These are phyloP conservation scores for Isoetes engelmannii DNA, from an alignment of 83 land plant genomes.

Conservation along the genomic window DNA sequence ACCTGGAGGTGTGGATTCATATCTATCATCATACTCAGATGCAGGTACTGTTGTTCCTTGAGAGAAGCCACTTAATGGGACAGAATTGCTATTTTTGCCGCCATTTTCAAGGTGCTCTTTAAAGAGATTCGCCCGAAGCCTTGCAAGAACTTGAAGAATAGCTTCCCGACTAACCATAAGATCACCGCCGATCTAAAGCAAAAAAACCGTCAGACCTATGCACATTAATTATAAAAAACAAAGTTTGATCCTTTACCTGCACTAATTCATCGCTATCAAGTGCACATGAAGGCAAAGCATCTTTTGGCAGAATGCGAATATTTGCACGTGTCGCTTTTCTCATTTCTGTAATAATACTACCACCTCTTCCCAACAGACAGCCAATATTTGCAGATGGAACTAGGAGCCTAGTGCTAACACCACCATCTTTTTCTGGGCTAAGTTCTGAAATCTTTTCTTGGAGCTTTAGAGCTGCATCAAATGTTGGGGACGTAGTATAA, in stretches of 20 bases:
- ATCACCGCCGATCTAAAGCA: slow-evolving; percentile 51
- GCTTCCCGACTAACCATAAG: slow-evolving; percentile 55
- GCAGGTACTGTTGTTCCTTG: neutral
- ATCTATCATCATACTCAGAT: slow-evolving; percentile 7
- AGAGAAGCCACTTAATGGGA: no score
- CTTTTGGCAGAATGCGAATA: slow-evolving; percentile 69
- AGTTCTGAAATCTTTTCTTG: slow-evolving; percentile 60
- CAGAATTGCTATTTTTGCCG: neutral
- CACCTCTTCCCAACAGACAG: slow-evolving; percentile 61
- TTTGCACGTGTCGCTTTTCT: slow-evolving; percentile 55
- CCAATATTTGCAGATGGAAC: slow-evolving; percentile 74
- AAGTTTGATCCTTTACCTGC: slow-evolving; percentile 45
- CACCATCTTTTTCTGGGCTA: slow-evolving; percentile 64
- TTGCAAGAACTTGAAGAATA: slow-evolving; percentile 55
- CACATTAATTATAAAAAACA: neutral
- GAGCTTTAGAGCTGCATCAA: slow-evolving; percentile 85
- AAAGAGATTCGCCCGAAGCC: slow-evolving; percentile 50
- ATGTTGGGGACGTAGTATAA: slow-evolving; percentile 80
- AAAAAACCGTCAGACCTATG: neutral
- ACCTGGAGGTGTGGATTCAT: slow-evolving; percentile 19
- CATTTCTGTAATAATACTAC: slow-evolving; percentile 63
- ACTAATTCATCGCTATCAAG: slow-evolving; percentile 70
- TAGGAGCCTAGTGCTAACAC: slow-evolving; percentile 78
- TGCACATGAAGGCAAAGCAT: slow-evolving; percentile 54
- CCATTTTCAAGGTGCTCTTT: slow-evolving; percentile 41